Evolutionary conservation across 2,329 filamentous ascomycete genomes (phyloP), one percentile per base, ranked within the genome.

Genomic region (Fusarium foetens): DNA sequence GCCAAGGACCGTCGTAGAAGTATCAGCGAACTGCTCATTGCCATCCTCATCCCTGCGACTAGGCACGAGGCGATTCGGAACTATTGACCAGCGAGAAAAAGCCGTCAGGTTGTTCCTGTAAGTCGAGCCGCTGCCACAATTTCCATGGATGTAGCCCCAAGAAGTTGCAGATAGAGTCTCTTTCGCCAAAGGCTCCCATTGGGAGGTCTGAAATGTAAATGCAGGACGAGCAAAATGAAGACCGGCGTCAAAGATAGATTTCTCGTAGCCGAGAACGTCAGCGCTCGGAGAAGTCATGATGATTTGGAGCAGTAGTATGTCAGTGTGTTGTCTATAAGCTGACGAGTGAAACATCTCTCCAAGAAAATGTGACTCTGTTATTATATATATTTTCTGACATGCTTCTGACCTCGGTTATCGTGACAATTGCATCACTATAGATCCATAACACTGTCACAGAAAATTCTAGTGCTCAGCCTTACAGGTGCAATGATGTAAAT

Each of bases 61-160:
- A 5, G 70, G 59, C 1, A 72, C 57, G 1, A 72, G 41, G 0
- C 70, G 46, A 9, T 58, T 66, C 0, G 70, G 70, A 7, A 72
- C 16, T 0, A 70, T 70, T 0, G 59, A 66, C 69, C 70, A 72
- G 1, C 41, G 55, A 0, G 58, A 54, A 1, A 72, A 72, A 0
- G 70, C 55, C 4, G 43, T 61, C 9, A 72, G 17, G 17, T 72
- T 72, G 1, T 72, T 72, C 4, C 19, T 61, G 10, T 72, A 72
- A 0, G 70, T 72, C 19, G 70, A 61, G 3, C 68, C 70, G 6
- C 58, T 55, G 1, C 69, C 68, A 1, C 68, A 72, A 19, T 72
- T 72, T 2, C 69, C 68, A 11, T 69, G 55, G 11, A 72, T 72
- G 1, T 72, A 72, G 1, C 69, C 68, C 69, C 69, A 72, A 1